Evolutionary conservation across 2,329 filamentous ascomycete species (phyloP), one percentile per base, ranked within the genome.

Genomic region (Aspergillus awamori): DNA sequence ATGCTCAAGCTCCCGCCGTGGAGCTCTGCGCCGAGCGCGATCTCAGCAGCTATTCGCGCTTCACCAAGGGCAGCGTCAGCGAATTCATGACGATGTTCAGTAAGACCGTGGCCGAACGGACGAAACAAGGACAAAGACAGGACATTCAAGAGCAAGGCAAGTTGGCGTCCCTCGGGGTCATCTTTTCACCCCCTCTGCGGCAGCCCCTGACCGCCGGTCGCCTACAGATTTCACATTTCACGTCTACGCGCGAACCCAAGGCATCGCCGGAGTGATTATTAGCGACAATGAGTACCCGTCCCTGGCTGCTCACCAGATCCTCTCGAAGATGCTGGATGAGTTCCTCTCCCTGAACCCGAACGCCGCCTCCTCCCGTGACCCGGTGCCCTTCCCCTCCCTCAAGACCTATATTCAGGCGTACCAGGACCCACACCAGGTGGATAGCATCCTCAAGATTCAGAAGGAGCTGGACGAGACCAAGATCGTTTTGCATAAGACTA

Each of bases 381-480:
- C 72, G 78, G 58, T 79, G 91, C 56, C 73, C 82, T 20, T 89
- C 93, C 75, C 90, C 90, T 47, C 85, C 74, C 84, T 98, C 59
- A 89, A 91, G 76, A 89, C 92, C 45, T 96, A 96, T 78, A 84
- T 91, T 54, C 74, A 78, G 43, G 88, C 89, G 68, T 96, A 93
- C 80, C 91, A 97, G 81, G 91, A 97, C 76, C 93, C 94, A 11
- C 83, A 88, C 72, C 86, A 96, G 80, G 93, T 92, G 67, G 93
- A 96, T 80, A 94, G 89, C 79, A 96, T 98, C 75, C 87, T 92
- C 83, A 93, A 92, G 84, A 97, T 99, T 71, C 94, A 98, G 79
- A 90, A 92, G 80, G 93, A 99, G 81, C 84, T 99, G 63, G 93
- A 98, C 74, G 93, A 97, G 84, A 98, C 94, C 63, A 98, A 97